A percentile compares a stretch with the other conserved stretches of the same genome.
phyloP scores from a whole-genome alignment of 768 basidiomycete species.

The Tylopilus plumbeoviolaceoides region DNA sequence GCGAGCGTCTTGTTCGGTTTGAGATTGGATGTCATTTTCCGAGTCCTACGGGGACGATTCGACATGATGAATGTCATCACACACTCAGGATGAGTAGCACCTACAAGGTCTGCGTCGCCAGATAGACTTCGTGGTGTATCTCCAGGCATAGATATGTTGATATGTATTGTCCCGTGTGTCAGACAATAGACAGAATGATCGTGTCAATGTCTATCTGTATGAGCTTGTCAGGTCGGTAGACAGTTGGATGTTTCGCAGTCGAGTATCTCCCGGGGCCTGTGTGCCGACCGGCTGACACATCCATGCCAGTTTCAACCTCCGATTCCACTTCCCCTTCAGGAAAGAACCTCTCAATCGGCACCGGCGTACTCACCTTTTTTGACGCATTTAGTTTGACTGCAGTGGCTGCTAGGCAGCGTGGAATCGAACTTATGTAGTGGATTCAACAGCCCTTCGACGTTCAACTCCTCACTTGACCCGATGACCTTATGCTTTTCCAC shows the following conservation, averaged over 20 bases:
- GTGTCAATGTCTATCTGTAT: background rate
- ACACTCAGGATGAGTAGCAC: slow-evolving; percentile 12
- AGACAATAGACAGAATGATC: background rate
- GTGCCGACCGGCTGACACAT: slow-evolving; percentile 23
- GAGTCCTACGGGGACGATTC: slow-evolving; percentile 46
- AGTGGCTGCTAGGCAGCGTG: no score
- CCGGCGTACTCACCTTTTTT: no score
- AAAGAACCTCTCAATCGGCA: background rate
- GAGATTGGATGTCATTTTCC: slow-evolving; percentile 66
- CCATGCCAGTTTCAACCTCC: slow-evolving; percentile 5
- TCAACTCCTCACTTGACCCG: background rate
- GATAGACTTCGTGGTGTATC: slow-evolving; percentile 58
- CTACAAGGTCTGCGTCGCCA: slow-evolving; percentile 50
- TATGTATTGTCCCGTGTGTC: background rate
- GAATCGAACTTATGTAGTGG: no score
- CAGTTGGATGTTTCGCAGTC: slow-evolving; percentile 8
- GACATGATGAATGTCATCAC: slow-evolving; percentile 9
- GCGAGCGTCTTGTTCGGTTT: slow-evolving; percentile 20
- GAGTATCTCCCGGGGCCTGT: slow-evolving; percentile 3
- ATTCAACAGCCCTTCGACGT: no score
- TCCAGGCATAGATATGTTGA: slow-evolving; percentile 45
- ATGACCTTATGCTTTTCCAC: background rate
- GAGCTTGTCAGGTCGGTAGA: background rate
- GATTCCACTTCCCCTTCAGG: background rate
- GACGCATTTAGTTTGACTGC: no score